Conservation (phyloP, 2,329 filamentous ascomycete species). For the Leptoxyphium fumago region DNA sequence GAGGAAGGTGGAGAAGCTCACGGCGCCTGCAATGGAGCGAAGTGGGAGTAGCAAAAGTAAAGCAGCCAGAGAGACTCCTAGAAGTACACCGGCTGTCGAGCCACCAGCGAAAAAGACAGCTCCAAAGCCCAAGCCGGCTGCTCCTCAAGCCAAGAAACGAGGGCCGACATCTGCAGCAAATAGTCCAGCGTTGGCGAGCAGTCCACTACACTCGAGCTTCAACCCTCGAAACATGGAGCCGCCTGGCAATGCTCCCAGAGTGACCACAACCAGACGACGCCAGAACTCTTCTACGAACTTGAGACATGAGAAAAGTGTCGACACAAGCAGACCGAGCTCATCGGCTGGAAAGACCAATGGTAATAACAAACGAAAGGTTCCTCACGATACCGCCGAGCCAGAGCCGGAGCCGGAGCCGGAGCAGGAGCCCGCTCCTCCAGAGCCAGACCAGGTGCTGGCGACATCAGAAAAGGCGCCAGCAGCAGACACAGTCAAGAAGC, state of each 20-base stretch:
- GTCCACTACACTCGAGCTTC: constrained; percentile 31
- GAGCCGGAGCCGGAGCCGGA: background rate
- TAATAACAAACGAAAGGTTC: constrained; percentile 4
- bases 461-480: background rate
- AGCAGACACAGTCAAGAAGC: background rate
- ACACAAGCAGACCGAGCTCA: constrained; percentile 23
- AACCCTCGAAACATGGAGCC: constrained; percentile 58
- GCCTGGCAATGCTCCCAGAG: constrained; percentile 45
- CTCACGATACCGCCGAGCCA: constrained; percentile 1
- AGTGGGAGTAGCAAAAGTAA: constrained; percentile 41
- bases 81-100: constrained; percentile 54
- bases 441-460: background rate
- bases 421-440: background rate
- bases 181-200: constrained; percentile 31
- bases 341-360: constrained; percentile 12
- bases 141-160: constrained; percentile 67
- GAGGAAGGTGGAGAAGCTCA: constrained; percentile 60
- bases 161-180: constrained; percentile 30
- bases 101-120: constrained; percentile 45
- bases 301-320: constrained; percentile 15
- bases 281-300: constrained; percentile 51
- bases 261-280: constrained; percentile 55
- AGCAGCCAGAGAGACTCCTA: constrained; percentile 41
- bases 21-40: constrained; percentile 44
- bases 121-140: constrained; percentile 49